A percentile compares a stretch with the other conserved stretches of the same genome.
These are phyloP conservation scores for Circinella minor DNA, from an alignment of 371 early-diverging fungal species.

Conservation along the genomic window DNA sequence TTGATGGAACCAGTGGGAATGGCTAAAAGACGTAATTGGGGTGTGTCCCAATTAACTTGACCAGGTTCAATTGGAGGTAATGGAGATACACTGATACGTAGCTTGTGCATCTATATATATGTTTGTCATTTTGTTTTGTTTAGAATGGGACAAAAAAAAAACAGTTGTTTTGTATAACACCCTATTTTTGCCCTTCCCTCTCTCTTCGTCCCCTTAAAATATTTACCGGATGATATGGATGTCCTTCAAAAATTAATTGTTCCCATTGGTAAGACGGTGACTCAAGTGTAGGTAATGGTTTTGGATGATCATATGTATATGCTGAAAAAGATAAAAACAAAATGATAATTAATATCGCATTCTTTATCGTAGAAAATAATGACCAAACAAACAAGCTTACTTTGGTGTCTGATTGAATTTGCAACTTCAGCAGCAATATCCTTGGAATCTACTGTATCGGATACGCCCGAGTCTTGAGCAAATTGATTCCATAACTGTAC, in stretches of 20 bases:
- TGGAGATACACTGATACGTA: conserved; percentile 64
- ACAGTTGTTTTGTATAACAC: too few relatives aligned
- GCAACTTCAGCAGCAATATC: conserved; percentile 40
- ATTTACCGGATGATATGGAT: conserved; percentile 74
- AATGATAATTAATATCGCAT: not conserved
- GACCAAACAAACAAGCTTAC: conserved; percentile 27
- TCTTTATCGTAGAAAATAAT: not conserved
- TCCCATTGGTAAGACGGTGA: conserved; percentile 72
- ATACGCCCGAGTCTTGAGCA: conserved; percentile 36
- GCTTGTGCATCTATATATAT: conserved; percentile 62
- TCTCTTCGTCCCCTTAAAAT: too few relatives aligned
- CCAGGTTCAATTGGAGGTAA: conserved; percentile 51
- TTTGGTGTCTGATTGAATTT: conserved; percentile 49
- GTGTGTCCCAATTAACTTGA: conserved; percentile 49
- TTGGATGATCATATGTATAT: conserved; percentile 59
- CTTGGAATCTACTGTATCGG: conserved; percentile 24
- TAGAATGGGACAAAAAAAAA: not conserved
- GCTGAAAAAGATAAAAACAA: conserved; percentile 16
- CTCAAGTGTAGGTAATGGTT: conserved; percentile 49
- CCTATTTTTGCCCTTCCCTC: too few relatives aligned
- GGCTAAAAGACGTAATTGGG: conserved; percentile 53
- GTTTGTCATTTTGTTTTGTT: not conserved
- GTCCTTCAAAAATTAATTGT: conserved; percentile 73
- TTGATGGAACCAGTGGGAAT: conserved; percentile 51
- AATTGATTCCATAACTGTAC: conserved; percentile 42